phyloP scores from a whole-genome alignment of 75 land plant species.

The Adiantum capillusveneris region DNA sequence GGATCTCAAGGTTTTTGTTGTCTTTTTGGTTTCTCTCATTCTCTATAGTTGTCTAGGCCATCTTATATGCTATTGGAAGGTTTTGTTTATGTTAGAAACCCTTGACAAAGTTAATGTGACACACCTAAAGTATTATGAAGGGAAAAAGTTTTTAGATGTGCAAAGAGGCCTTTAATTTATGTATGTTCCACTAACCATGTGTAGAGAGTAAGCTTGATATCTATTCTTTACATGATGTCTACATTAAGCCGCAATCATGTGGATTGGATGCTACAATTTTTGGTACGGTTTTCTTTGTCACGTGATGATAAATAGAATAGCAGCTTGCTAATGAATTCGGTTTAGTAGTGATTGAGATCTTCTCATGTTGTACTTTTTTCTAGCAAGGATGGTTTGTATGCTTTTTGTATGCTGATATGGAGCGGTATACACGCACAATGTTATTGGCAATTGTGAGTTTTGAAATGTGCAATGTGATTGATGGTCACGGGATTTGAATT shows the following conservation, averaged over 20 bases:
- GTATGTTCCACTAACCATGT: too few relatives aligned
- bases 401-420: constrained; percentile 99
- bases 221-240: too few relatives aligned
- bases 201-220: too few relatives aligned
- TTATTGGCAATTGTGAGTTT: too few relatives aligned
- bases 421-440: constrained; percentile 77
- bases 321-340: constrained; percentile 76
- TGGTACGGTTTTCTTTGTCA: not conserved
- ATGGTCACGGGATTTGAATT: not conserved
- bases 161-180: constrained; percentile 91
- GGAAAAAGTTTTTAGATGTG: constrained; percentile 92
- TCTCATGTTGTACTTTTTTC: constrained; percentile 96
- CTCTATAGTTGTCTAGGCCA: not conserved
- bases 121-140: constrained; percentile 77
- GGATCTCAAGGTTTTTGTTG: constrained; percentile 53
- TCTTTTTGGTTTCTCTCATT: not conserved
- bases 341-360: constrained; percentile 59
- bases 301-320: constrained; percentile 70
- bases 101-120: constrained; percentile 83
- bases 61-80: constrained; percentile 31
- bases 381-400: constrained; percentile 98
- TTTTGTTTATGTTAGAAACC: constrained; percentile 78
- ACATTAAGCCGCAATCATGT: too few relatives aligned
- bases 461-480: too few relatives aligned
- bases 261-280: not conserved